Base-by-base conservation (phyloP, 2,329 filamentous ascomycete genomes). In the Fusarium equiseti region DNA sequence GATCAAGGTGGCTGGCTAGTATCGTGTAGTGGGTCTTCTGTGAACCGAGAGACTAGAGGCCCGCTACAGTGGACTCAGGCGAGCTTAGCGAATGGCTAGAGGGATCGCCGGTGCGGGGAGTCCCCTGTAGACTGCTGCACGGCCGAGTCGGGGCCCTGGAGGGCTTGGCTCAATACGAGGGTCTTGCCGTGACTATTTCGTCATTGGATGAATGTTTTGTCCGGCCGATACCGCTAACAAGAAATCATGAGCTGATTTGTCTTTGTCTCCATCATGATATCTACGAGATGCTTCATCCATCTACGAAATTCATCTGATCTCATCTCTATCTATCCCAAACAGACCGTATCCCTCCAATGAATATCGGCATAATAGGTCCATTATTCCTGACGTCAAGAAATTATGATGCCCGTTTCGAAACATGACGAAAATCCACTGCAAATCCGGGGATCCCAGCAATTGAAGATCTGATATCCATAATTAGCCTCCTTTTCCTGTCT, bases 391-490 rank as follows among this genome's bases (percentile, higher is more conserved):
- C 67, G 62, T 61, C 58, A 65, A 45, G 38, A 72, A 32, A 72
- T 72, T 73, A 53, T n/a, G 70, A 72, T 73, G 54, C 42, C 44
- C 70, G 46, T 68, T 57, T 61, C 63, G 32, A 73, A 73, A 69
- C 67, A 62, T 32, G 29, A 60, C 55, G 43, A 27, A 38, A 44
- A 55, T 42, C 58, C 52, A 56, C 51, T n/a, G 20, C 50, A 42
- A 50, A 56, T 55, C 59, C 53, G 63, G 64, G 53, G 45, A 65
- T 59, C 66, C 49, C 24, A 56, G 44, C 32, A 24, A 44, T 66
- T 59, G 49, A 38, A 54, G 46, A 70, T 56, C 54, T 27, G n/a
- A 63, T 51, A 51, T 57, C 66, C 61, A 66, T 69, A 53, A 53
- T 45, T 52, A 52, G 51, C 12, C 49, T 38, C 16, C 13, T 15